phyloP scores from a whole-genome alignment of 2,329 filamentous ascomycete species.

The Teratosphaeriaceae sp. region DNA sequence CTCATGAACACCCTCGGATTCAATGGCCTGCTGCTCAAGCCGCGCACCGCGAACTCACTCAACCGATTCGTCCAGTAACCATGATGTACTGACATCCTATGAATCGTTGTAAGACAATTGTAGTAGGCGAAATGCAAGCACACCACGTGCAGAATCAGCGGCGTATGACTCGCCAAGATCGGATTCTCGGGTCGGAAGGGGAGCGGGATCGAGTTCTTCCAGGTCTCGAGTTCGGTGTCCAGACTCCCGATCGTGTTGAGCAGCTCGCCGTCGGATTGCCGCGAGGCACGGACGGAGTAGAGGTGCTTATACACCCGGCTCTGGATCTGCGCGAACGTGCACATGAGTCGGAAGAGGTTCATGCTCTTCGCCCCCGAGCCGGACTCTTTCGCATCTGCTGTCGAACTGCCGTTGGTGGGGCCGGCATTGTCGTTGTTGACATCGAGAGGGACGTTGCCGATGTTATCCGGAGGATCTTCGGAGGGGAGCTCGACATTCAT shows the following conservation, averaged over 20 bases:
- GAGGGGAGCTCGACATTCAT: slow-evolving; percentile 97
- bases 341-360: slow-evolving; percentile 91
- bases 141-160: slow-evolving; percentile 88
- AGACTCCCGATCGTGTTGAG: slow-evolving; percentile 94
- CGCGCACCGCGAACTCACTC: slow-evolving; percentile 92
- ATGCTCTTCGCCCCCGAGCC: slow-evolving; percentile 79
- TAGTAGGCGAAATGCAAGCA: slow-evolving; percentile 96
- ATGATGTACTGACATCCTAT: slow-evolving; percentile 96
- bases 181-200: slow-evolving; percentile 97
- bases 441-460: slow-evolving; percentile 82
- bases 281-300: slow-evolving; percentile 87
- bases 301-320: slow-evolving; percentile 89
- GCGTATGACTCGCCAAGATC: slow-evolving; percentile 87
- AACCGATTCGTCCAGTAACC: slow-evolving; percentile 96
- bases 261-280: slow-evolving; percentile 85
- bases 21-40: slow-evolving; percentile 79
- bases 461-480: slow-evolving; percentile 82
- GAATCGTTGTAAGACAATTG: slow-evolving; percentile 95
- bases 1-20: slow-evolving; percentile 95
- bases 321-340: slow-evolving; percentile 84
- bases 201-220: slow-evolving; percentile 92
- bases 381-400: slow-evolving; percentile 12
- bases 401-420: neutral
- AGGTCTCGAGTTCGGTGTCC: slow-evolving; percentile 74
- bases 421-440: slow-evolving; percentile 5